A percentile compares a stretch with the other conserved stretches of the same genome.
These are phyloP conservation scores for Achaetomium macrosporum DNA, from an alignment of 2,329 filamentous ascomycete genomes.

Conservation along the genomic window DNA sequence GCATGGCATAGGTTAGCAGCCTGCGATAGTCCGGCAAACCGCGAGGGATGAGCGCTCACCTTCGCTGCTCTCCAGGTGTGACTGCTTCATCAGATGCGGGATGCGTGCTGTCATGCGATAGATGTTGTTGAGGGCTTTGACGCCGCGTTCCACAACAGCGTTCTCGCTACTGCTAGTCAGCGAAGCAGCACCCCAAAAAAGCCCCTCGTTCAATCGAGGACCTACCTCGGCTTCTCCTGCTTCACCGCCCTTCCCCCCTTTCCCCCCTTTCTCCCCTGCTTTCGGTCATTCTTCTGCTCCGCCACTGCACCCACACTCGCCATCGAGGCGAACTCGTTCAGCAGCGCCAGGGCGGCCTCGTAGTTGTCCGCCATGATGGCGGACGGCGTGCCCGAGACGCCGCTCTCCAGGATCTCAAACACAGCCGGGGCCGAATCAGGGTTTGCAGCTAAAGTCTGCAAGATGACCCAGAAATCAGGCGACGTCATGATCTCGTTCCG, in stretches of 20 bases:
- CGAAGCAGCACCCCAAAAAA: neutral
- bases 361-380: slow-evolving; percentile 95
- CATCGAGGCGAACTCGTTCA: slow-evolving; percentile 85
- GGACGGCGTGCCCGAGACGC: slow-evolving; percentile 66
- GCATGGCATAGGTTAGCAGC: neutral
- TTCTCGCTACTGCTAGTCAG: slow-evolving; percentile 49
- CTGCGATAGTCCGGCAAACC: neutral
- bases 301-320: slow-evolving; percentile 65
- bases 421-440: slow-evolving; percentile 68
- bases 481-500: slow-evolving; percentile 92
- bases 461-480: slow-evolving; percentile 92
- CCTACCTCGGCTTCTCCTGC: slow-evolving; percentile 51
- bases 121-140: slow-evolving; percentile 74
- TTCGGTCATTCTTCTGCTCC: slow-evolving; percentile 61
- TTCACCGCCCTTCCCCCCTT: slow-evolving; percentile 39
- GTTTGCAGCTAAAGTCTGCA: slow-evolving; percentile 67
- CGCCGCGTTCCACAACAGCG: slow-evolving; percentile 68
- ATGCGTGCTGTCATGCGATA: slow-evolving; percentile 77
- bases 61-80: slow-evolving; percentile 81
- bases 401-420: slow-evolving; percentile 79
- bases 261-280: slow-evolving; percentile 26
- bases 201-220: neutral
- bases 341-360: slow-evolving; percentile 73
- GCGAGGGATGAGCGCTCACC: slow-evolving; percentile 41
- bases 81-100: slow-evolving; percentile 83